Evolutionary conservation across 2,329 filamentous ascomycete genomes (phyloP), one percentile per base, ranked within the genome.

Genomic region (Stagonosporopsis rhizophila): DNA sequence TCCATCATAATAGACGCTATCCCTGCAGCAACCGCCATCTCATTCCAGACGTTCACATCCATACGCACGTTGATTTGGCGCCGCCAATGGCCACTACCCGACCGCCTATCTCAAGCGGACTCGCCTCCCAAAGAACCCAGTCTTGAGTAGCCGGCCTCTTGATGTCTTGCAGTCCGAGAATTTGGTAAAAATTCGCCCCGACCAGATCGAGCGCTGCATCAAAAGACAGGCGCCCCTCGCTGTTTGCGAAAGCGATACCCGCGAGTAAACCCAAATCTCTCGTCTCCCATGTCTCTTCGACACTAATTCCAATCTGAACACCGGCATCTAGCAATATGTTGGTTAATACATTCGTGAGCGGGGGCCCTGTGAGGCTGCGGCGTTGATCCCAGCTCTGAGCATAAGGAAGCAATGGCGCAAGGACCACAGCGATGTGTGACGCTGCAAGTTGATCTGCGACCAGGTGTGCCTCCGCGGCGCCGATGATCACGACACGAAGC

Each of bases 41-140:
- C 38, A 23, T 19, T 14, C 32, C 23, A 46, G 30, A 40, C 11
- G 19, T 38, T 52, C 28, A 63, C 19, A 19, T 37, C 64, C 62
- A 67, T 5, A 65, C 39, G 11, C 20, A 32, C 9, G 44, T 50
- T 22, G 47, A 47, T 19, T 45, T 51, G 15, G 35, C 35, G 19
- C 51, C 49, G 2, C 62, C 58, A 11, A 67, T 38, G 3, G 49
- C 67, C 14, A 60, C 80, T 40, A 89, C 79, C 44, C 82, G 74
- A 6, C 81, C 80, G 4, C 82, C 83, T 67, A 88, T 83, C 63
- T 86, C 80, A 58, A 90, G 67, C 19, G 87, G 87, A 62, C 79
- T 86, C 0, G 86, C 86, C 68, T 89, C 87, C 48, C 81, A 86
- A 6, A 89, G 78, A 3, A 88, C 79, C 74, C 88, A 89, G 60